phyloP scores from a whole-genome alignment of 495 filamentous ascomycete species.

The Viridothelium virens region DNA sequence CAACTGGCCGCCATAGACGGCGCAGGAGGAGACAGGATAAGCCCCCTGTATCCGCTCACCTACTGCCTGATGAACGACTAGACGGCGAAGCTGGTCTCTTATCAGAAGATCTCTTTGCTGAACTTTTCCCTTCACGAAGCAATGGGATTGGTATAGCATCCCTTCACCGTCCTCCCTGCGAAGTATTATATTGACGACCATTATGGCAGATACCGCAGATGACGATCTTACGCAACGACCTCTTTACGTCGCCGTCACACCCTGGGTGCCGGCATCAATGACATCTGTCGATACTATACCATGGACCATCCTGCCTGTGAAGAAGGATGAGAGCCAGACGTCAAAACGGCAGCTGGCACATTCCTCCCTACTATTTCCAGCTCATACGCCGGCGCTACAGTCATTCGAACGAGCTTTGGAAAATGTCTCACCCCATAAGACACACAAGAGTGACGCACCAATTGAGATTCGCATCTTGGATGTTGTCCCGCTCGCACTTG shows the following conservation, averaged over 20 bases:
- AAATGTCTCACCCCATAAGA: conserved; percentile 52
- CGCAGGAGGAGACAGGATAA: conserved; percentile 47
- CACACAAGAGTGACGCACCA: conserved; percentile 37
- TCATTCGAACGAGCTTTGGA: conserved; percentile 59
- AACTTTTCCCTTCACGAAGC: conserved; percentile 56
- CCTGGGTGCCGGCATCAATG: conserved; percentile 58
- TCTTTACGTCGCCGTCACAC: conserved; percentile 67
- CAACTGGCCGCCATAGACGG: conserved; percentile 32
- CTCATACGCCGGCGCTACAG: conserved; percentile 68
- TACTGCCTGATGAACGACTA: conserved; percentile 73
- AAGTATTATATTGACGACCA: neutral
- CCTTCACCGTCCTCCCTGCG: neutral
- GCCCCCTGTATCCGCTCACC: conserved; percentile 50
- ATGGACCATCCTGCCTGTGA: conserved; percentile 82
- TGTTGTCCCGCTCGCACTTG: conserved; percentile 67
- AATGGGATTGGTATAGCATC: neutral
- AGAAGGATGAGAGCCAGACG: conserved; percentile 29
- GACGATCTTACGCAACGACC: neutral
- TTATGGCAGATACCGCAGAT: neutral
- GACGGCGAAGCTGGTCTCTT: conserved; percentile 82
- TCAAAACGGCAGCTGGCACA: conserved; percentile 45
- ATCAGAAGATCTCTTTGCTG: conserved; percentile 74
- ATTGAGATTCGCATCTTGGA: conserved; percentile 79
- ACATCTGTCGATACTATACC: conserved; percentile 51
- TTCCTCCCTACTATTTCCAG: conserved; percentile 76